Conservation (phyloP, 768 basidiomycete species). For the Russula brevipes region DNA sequence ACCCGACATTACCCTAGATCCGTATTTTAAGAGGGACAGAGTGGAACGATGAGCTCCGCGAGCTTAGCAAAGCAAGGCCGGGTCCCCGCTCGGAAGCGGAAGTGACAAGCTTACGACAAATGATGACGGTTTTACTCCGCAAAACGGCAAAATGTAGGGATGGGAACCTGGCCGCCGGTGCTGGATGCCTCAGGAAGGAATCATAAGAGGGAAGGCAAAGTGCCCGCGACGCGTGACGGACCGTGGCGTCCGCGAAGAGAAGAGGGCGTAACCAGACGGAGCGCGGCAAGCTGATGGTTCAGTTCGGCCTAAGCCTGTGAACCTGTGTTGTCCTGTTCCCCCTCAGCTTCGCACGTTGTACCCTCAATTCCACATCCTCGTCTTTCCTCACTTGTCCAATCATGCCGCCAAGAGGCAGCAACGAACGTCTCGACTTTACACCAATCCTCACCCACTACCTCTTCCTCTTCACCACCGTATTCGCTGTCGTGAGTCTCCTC, state of each 20-base stretch:
- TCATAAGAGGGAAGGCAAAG: too few species aligned
- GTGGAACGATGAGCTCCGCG: not conserved
- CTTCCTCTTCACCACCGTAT: slow-evolving; percentile 81
- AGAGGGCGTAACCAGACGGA: too few species aligned
- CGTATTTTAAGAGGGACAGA: not conserved
- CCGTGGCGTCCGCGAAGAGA: too few species aligned
- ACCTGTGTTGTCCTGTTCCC: too few species aligned
- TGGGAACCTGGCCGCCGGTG: too few species aligned
- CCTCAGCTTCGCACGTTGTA: not conserved
- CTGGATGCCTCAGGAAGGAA: too few species aligned
- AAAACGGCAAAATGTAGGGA: too few species aligned
- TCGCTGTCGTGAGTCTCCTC: slow-evolving; percentile 59
- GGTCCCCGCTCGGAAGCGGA: not conserved
- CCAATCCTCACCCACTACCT: slow-evolving; percentile 89
- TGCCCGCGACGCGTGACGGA: too few species aligned
- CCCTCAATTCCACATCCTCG: not conserved
- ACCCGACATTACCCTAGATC: not conserved
- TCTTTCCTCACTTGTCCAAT: not conserved
- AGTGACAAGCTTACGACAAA: not conserved
- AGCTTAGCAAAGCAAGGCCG: not conserved
- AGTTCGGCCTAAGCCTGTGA: too few species aligned
- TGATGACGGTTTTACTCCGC: not conserved
- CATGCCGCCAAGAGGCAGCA: slow-evolving; percentile 48
- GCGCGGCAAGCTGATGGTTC: too few species aligned
- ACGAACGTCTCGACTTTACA: slow-evolving; percentile 74